These are phyloP conservation scores for Opeltia flavorubescens DNA, from an alignment of 495 filamentous ascomycete species.

Conservation along the genomic window DNA sequence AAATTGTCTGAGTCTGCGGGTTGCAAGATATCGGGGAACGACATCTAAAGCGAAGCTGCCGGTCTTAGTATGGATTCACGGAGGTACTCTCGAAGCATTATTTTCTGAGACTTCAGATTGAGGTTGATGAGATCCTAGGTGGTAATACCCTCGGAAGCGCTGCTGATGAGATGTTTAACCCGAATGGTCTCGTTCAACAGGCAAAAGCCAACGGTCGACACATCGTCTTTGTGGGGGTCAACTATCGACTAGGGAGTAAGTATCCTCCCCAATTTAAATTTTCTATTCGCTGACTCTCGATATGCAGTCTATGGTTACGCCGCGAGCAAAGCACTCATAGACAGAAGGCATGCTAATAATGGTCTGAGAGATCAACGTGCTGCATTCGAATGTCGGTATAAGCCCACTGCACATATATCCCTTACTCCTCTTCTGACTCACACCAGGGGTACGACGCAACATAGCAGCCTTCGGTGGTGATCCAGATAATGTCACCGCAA, in stretches of 20 bases:
- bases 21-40: slow-evolving; percentile 19
- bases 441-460: slow-evolving; percentile 20
- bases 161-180: slow-evolving; percentile 22
- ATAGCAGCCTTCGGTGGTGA: slow-evolving; percentile 23
- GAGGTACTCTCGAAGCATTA: slow-evolving; percentile 10
- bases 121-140: slow-evolving; percentile 12
- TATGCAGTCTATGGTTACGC: slow-evolving; percentile 19
- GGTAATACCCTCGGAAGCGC: slow-evolving; percentile 22
- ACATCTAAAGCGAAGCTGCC: slow-evolving; percentile 17
- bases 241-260: slow-evolving; percentile 29
- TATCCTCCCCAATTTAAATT: slow-evolving; percentile 9
- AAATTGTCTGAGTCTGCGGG: slow-evolving; percentile 27
- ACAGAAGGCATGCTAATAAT: slow-evolving; percentile 13
- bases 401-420: not conserved
- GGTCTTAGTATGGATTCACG: slow-evolving; percentile 24
- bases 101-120: not conserved
- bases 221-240: slow-evolving; percentile 28
- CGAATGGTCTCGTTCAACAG: slow-evolving; percentile 27
- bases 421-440: not conserved
- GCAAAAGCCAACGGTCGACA: slow-evolving; percentile 23
- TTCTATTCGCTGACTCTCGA: not conserved
- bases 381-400: slow-evolving; percentile 19
- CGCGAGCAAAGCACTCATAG: slow-evolving; percentile 13
- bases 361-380: slow-evolving; percentile 20
- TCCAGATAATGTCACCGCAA: slow-evolving; percentile 17